Percentiles rank a stretch among this genome's conserved stretches.
Evolutionary conservation across 169 alveolate genomes (phyloP).

Genomic region (Plasmodium inui): DNA sequence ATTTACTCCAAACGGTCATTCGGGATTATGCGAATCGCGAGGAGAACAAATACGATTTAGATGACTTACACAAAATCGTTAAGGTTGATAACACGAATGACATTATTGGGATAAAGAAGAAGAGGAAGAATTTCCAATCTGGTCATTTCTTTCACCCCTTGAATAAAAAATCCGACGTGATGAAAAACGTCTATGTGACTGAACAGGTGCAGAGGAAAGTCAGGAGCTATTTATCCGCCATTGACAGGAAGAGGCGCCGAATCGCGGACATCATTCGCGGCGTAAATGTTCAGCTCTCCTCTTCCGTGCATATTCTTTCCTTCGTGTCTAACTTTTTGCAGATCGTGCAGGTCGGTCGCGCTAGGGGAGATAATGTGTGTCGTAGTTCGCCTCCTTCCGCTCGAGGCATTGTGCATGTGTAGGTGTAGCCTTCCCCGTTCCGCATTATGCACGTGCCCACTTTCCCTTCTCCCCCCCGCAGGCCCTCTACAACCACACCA

Average conservation of each 20-base stretch:
- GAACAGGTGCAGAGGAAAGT: conserved; percentile 41
- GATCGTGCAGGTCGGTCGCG: conserved; percentile 43
- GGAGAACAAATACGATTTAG: conserved; percentile 13
- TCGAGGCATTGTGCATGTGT: background rate
- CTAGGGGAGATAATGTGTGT: background rate
- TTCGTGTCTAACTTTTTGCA: conserved; percentile 72
- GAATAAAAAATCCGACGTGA: conserved; percentile 62
- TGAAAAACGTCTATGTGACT: conserved; percentile 74
- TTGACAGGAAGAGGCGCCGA: conserved; percentile 37
- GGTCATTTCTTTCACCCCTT: conserved; percentile 49
- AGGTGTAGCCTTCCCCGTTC: background rate
- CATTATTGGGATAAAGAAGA: conserved; percentile 53
- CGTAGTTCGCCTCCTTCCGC: background rate
- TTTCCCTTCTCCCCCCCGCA: background rate
- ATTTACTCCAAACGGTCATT: conserved; percentile 6
- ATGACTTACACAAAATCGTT: background rate
- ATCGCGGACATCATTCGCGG: conserved; percentile 26
- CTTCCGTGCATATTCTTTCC: conserved; percentile 74
- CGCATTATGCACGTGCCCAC: background rate
- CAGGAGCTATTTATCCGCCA: conserved; percentile 18
- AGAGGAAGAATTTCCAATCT: conserved; percentile 5
- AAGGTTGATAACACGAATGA: conserved; percentile 66
- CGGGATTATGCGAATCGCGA: conserved; percentile 2
- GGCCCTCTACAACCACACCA: conserved; percentile 75
- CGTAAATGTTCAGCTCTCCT: conserved; percentile 48